These are phyloP conservation scores for Sporothrix dimorphospora DNA, from an alignment of 2,329 filamentous ascomycete genomes.

Conservation along the genomic window DNA sequence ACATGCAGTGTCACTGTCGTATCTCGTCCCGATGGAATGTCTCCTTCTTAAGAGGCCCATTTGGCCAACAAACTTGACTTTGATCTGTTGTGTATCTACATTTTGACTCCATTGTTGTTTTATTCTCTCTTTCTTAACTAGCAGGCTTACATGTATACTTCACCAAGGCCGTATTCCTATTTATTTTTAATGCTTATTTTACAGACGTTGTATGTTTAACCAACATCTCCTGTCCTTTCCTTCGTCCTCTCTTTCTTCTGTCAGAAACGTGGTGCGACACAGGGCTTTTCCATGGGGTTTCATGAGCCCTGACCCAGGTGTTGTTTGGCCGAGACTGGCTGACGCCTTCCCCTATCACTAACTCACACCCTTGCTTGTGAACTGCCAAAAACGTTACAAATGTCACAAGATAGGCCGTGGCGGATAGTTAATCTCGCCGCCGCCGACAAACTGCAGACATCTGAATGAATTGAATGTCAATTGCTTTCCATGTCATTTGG, in stretches of 20 bases:
- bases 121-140: too few relatives aligned
- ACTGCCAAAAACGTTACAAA: not conserved
- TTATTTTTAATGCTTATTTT: not conserved
- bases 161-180: too few relatives aligned
- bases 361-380: not conserved
- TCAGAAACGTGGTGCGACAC: constrained; percentile 14
- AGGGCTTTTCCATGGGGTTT: not conserved
- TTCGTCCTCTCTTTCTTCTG: not conserved
- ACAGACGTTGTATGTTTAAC: not conserved
- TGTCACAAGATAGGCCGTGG: too few relatives aligned
- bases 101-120: not conserved
- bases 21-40: not conserved
- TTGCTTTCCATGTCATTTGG: not conserved
- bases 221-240: not conserved
- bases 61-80: not conserved
- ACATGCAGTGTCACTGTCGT: not conserved
- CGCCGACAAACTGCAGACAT: too few relatives aligned
- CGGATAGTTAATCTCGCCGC: too few relatives aligned
- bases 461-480: not conserved
- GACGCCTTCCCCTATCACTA: not conserved
- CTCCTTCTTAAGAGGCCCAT: not conserved
- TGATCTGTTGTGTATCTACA: too few relatives aligned
- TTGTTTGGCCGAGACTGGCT: not conserved
- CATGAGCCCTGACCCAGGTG: not conserved
- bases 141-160: too few relatives aligned